Conservation (phyloP, 768 basidiomycete species). For the Cyclocybe cylindracea region DNA sequence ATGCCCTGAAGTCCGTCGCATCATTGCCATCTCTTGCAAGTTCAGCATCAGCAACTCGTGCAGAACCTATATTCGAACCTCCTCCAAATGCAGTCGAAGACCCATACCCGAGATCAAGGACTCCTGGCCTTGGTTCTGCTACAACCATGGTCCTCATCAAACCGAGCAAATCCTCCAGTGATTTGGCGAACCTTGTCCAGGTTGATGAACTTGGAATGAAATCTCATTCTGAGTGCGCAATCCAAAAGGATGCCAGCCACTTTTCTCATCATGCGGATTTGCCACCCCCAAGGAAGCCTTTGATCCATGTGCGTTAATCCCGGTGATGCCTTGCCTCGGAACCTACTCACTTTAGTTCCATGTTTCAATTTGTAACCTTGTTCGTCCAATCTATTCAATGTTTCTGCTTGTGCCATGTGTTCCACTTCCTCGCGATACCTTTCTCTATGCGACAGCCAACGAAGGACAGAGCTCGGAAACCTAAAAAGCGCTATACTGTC, state of each 20-base stretch:
- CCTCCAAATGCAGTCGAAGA: slow-evolving; percentile 19
- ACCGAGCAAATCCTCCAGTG: slow-evolving; percentile 48
- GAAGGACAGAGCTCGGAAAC: slow-evolving; percentile 71
- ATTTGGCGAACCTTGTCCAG: slow-evolving; percentile 44
- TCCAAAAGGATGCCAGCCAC: slow-evolving; percentile 19
- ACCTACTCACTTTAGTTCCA: slow-evolving; percentile 45
- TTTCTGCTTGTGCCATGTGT: slow-evolving; percentile 25
- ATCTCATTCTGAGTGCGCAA: slow-evolving; percentile 19
- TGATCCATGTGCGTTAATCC: slow-evolving; percentile 88
- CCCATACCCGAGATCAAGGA: slow-evolving; percentile 28
- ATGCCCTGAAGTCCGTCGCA: slow-evolving; percentile 33
- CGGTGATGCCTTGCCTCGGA: slow-evolving; percentile 53
- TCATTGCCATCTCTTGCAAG: slow-evolving; percentile 41
- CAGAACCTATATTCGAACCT: slow-evolving; percentile 16
- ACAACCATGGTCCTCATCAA: slow-evolving; percentile 73
- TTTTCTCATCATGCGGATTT: slow-evolving; percentile 29
- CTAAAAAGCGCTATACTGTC: slow-evolving; percentile 40
- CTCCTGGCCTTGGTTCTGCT: slow-evolving; percentile 62
- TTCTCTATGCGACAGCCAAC: slow-evolving; percentile 58
- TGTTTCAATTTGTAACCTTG: slow-evolving; percentile 25
- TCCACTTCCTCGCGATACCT: slow-evolving; percentile 16
- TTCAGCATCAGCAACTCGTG: slow-evolving; percentile 15
- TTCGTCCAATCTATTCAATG: slow-evolving; percentile 26
- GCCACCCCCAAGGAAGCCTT: slow-evolving; percentile 57
- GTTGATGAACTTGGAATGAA: slow-evolving; percentile 54